Percentiles rank a stretch among this genome's conserved stretches.
Evolutionary conservation across 768 basidiomycete genomes (phyloP).

Genomic region (Sporobolomyces roseus): DNA sequence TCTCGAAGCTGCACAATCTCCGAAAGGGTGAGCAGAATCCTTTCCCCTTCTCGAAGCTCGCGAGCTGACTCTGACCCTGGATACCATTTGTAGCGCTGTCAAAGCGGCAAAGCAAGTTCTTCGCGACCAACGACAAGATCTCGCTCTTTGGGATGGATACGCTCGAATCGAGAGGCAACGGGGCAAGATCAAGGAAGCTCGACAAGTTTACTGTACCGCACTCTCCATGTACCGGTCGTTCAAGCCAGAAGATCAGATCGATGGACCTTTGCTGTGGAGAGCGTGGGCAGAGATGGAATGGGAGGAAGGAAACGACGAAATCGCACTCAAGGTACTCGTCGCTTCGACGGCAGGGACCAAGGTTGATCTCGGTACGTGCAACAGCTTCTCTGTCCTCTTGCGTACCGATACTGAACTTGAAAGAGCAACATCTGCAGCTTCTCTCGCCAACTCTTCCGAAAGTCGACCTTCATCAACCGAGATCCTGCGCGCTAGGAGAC

Average conservation of each 20-base stretch:
- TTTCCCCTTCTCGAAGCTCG: slow-evolving; percentile 1
- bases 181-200: slow-evolving; percentile 48
- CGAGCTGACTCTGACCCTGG: not conserved
- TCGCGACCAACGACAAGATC: slow-evolving; percentile 46
- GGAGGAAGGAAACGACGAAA: slow-evolving; percentile 40
- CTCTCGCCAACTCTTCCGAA: not conserved
- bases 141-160: slow-evolving; percentile 51
- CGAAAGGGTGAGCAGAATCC: slow-evolving; percentile 42
- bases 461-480: slow-evolving; percentile 9
- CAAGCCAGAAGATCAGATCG: slow-evolving; percentile 27
- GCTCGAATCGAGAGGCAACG: slow-evolving; percentile 49
- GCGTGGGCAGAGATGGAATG: slow-evolving; percentile 52
- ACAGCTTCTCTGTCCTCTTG: not conserved
- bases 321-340: slow-evolving; percentile 32
- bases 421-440: not conserved
- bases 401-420: no score
- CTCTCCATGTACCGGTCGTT: slow-evolving; percentile 46
- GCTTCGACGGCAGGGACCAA: slow-evolving; percentile 4
- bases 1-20: slow-evolving; percentile 45
- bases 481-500: slow-evolving; percentile 32
- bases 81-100: slow-evolving; percentile 44
- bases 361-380: slow-evolving; percentile 28
- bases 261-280: slow-evolving; percentile 46
- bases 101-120: slow-evolving; percentile 50
- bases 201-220: slow-evolving; percentile 51